Evolutionary conservation across 495 filamentous ascomycete species (phyloP).

Genomic region (Tricharina praecox): DNA sequence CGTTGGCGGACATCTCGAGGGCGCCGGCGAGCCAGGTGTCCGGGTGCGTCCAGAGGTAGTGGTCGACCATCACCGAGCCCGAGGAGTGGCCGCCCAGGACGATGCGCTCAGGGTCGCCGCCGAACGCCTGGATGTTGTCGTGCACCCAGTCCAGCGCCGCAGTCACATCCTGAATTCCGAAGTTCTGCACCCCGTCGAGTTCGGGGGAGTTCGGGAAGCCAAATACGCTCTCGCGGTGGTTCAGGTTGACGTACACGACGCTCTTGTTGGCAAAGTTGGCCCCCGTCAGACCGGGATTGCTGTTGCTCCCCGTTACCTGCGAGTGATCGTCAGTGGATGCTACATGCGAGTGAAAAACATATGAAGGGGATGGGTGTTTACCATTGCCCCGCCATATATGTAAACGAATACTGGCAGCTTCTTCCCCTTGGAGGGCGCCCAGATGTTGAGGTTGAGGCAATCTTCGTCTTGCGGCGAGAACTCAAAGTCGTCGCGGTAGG

Average conservation of each 20-base stretch:
- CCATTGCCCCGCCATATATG: slow-evolving; percentile 45
- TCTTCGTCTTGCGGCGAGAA: slow-evolving; percentile 20
- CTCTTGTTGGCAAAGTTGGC: background rate
- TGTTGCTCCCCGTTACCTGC: background rate
- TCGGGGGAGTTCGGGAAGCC: slow-evolving; percentile 34
- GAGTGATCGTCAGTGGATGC: background rate
- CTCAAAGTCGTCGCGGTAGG: background rate
- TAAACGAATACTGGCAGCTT: slow-evolving; percentile 37
- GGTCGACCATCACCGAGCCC: slow-evolving; percentile 28
- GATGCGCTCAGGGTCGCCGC: slow-evolving; percentile 46
- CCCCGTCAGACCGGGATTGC: background rate
- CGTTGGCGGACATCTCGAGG: slow-evolving; percentile 31
- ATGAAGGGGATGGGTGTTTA: slow-evolving; percentile 26
- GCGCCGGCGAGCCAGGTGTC: slow-evolving; percentile 10
- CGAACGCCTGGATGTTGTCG: slow-evolving; percentile 50
- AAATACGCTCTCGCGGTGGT: slow-evolving; percentile 48
- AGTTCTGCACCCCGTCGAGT: slow-evolving; percentile 28
- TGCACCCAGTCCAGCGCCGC: slow-evolving; percentile 50
- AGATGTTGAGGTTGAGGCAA: slow-evolving; percentile 24
- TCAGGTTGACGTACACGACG: slow-evolving; percentile 1
- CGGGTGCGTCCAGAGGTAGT: background rate
- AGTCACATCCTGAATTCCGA: slow-evolving; percentile 49
- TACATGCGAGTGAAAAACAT: slow-evolving; percentile 26
- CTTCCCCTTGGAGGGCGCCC: background rate
- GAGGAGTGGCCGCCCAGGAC: slow-evolving; percentile 39